Percentiles rank a stretch among this genome's conserved stretches.
These are phyloP conservation scores for Pseudonitzschia delicatissima DNA, from an alignment of 108 stramenopile genomes.

Conservation along the genomic window DNA sequence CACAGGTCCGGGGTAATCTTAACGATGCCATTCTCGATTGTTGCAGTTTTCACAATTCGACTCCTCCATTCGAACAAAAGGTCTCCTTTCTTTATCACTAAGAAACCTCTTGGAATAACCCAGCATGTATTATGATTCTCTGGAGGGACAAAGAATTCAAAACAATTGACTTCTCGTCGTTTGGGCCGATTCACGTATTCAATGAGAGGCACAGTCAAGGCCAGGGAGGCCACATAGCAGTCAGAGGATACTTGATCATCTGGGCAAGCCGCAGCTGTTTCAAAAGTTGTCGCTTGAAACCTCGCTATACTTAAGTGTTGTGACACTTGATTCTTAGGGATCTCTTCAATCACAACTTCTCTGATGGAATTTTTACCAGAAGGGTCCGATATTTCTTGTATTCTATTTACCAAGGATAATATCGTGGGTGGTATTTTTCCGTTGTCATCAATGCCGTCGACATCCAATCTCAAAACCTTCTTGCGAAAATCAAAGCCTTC, in stretches of 20 bases:
- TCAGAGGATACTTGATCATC: slow-evolving; percentile 5
- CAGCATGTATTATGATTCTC: slow-evolving; percentile 37
- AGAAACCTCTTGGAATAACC: slow-evolving; percentile 33
- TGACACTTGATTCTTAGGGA: slow-evolving; percentile 21
- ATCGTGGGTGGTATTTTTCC: slow-evolving; percentile 13
- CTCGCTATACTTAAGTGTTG: slow-evolving; percentile 15
- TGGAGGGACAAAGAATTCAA: slow-evolving; percentile 38
- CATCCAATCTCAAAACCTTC: slow-evolving; percentile 47
- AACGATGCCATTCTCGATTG: slow-evolving; percentile 7
- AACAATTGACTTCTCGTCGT: slow-evolving; percentile 52
- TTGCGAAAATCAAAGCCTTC: slow-evolving; percentile 73
- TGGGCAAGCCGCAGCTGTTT: slow-evolving; percentile 11
- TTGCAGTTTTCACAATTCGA: slow-evolving; percentile 28
- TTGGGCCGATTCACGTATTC: slow-evolving; percentile 59
- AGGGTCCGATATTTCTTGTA: slow-evolving; percentile 1
- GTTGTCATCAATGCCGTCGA: neutral
- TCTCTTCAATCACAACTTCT: slow-evolving; percentile 34
- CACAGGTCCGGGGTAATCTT: neutral
- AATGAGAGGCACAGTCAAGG: slow-evolving; percentile 39
- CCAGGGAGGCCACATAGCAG: slow-evolving; percentile 63
- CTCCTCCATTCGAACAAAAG: slow-evolving; percentile 68
- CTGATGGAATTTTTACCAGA: slow-evolving; percentile 14
- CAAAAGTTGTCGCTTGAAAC: slow-evolving; percentile 40
- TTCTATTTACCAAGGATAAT: slow-evolving; percentile 9
- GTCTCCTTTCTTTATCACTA: slow-evolving; percentile 47